Evolutionary conservation across 441 rosid species (phyloP).

Genomic region (Melianthus villosus): DNA sequence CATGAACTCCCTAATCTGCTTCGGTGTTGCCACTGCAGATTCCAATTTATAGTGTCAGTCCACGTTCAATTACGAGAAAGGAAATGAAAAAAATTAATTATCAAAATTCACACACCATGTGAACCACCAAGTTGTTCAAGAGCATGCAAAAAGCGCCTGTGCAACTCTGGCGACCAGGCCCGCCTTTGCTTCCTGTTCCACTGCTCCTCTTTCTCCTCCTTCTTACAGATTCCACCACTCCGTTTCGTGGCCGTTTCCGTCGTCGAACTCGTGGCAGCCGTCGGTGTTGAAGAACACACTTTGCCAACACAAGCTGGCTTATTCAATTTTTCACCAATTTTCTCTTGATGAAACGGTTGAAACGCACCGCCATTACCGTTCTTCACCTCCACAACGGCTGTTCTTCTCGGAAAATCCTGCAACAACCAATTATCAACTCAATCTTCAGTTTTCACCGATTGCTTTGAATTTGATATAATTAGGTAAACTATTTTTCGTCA

Average conservation of each 20-base stretch:
- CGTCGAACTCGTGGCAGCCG: constrained; percentile 31
- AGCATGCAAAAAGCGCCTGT: constrained; percentile 51
- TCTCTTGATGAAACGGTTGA: constrained; percentile 42
- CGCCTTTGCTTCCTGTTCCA: constrained; percentile 39
- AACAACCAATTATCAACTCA: too few species aligned
- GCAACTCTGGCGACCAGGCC: constrained; percentile 81
- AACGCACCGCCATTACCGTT: constrained; percentile 56
- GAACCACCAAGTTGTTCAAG: constrained; percentile 91
- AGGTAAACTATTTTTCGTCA: too few species aligned
- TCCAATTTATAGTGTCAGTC: constrained; percentile 1
- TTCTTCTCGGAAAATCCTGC: too few species aligned
- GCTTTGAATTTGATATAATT: too few species aligned
- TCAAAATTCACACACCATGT: constrained; percentile 25
- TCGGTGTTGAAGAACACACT: constrained; percentile 16
- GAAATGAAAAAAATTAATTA: neutral
- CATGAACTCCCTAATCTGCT: constrained; percentile 86
- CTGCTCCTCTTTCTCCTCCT: constrained; percentile 24
- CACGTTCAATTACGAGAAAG: neutral
- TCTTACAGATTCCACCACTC: constrained; percentile 9
- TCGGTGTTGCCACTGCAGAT: constrained; percentile 68
- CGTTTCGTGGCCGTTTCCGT: constrained; percentile 10
- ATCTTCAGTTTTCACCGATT: too few species aligned
- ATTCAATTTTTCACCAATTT: constrained; percentile 7
- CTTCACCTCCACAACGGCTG: constrained; percentile 73
- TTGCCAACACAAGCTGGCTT: constrained; percentile 4